These are phyloP conservation scores for Neofusicoccum ribis DNA, from an alignment of 2,329 filamentous ascomycete genomes.

Conservation along the genomic window DNA sequence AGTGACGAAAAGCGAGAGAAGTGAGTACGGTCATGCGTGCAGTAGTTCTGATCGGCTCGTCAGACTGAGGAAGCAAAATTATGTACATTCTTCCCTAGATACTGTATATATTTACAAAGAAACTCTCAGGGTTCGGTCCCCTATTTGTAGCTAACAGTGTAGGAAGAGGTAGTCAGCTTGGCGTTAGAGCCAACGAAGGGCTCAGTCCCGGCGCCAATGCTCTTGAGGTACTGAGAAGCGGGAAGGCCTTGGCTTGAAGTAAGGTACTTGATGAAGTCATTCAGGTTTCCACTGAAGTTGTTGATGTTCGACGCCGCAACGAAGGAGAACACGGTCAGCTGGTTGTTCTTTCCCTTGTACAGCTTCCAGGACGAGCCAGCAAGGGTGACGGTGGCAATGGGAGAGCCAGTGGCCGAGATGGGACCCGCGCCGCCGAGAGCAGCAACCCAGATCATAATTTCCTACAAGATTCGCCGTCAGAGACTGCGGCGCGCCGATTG, in stretches of 20 bases:
- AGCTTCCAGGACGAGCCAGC: slow-evolving; percentile 57
- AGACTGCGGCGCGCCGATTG: neutral
- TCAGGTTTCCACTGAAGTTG: slow-evolving; percentile 59
- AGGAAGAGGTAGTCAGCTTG: slow-evolving; percentile 45
- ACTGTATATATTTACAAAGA: neutral
- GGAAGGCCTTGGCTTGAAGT: slow-evolving; percentile 49
- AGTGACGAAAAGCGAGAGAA: too few species aligned
- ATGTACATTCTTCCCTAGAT: neutral
- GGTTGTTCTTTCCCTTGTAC: slow-evolving; percentile 60
- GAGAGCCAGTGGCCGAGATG: slow-evolving; percentile 57
- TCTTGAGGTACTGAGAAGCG: slow-evolving; percentile 54
- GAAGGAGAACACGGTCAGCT: slow-evolving; percentile 63
- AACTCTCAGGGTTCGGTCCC: too few species aligned
- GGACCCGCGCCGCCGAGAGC: slow-evolving; percentile 59
- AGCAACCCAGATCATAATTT: slow-evolving; percentile 66
- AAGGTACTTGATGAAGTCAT: slow-evolving; percentile 60
- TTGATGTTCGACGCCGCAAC: slow-evolving; percentile 51
- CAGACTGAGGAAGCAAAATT: neutral
- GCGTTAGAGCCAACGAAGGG: slow-evolving; percentile 54
- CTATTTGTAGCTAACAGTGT: slow-evolving; percentile 24
- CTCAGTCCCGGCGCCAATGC: slow-evolving; percentile 58
- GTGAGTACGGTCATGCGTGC: too few species aligned
- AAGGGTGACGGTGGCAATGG: slow-evolving; percentile 57
- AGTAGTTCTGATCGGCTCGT: too few species aligned
- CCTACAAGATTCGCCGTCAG: neutral